Conservation (phyloP, 140 eudicot species). For the Anethum foeniculum region DNA sequence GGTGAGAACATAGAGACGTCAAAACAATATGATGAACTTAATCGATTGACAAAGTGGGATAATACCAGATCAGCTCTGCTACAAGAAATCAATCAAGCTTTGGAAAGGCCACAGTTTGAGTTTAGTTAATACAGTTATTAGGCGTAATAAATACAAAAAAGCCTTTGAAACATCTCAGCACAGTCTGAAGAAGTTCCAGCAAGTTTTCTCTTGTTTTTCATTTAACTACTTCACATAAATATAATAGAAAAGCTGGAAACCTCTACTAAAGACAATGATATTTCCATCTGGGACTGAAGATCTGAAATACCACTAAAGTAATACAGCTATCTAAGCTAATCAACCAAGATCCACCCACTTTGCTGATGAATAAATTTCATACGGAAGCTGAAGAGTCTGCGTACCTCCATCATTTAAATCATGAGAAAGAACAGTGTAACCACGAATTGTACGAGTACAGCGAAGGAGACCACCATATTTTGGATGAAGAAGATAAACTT, state of each 20-base stretch:
- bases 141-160: neutral
- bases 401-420: constrained; percentile 4
- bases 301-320: neutral
- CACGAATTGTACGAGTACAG: neutral
- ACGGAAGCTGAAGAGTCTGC: constrained; percentile 3
- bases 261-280: neutral
- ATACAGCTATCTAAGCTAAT: neutral
- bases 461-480: constrained; percentile 7
- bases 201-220: neutral
- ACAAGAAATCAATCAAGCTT: neutral
- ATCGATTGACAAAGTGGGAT: neutral
- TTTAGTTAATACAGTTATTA: neutral
- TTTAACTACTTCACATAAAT: neutral
- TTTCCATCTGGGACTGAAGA: neutral
- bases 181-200: neutral
- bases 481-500: neutral
- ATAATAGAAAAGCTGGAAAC: neutral
- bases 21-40: neutral
- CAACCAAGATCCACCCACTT: constrained; percentile 14
- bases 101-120: neutral
- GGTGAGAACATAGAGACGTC: neutral
- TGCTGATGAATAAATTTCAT: neutral
- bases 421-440: constrained; percentile 4
- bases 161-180: neutral
- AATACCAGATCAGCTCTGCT: neutral